These are phyloP conservation scores for Xylaria sp. DNA, from an alignment of 2,329 filamentous ascomycete genomes.

Conservation along the genomic window DNA sequence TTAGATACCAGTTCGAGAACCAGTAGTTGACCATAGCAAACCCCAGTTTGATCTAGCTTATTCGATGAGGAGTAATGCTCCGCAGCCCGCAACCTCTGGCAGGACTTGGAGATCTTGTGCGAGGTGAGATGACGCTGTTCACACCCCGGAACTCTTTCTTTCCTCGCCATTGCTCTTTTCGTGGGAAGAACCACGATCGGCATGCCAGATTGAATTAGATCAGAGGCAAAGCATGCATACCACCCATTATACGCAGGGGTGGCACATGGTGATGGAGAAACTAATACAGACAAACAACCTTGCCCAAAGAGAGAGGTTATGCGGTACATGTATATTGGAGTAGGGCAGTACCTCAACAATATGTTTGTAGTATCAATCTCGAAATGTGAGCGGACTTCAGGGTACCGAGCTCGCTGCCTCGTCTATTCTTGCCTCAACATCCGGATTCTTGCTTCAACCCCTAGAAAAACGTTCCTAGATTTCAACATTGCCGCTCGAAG, in stretches of 20 bases:
- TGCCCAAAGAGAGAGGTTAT: constrained; percentile 25
- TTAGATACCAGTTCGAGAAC: constrained; percentile 17
- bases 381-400: background rate
- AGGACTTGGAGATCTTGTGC: constrained; percentile 56
- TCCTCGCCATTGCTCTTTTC: constrained; percentile 12
- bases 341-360: background rate
- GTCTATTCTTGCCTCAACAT: background rate
- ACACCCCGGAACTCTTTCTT: constrained; percentile 32
- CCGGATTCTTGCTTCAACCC: background rate
- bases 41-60: constrained; percentile 21
- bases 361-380: background rate
- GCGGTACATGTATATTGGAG: constrained; percentile 20
- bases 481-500: background rate
- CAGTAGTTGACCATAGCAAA: constrained; percentile 6
- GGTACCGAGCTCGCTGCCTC: background rate
- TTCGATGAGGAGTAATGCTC: constrained; percentile 35
- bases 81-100: constrained; percentile 43
- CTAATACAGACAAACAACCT: constrained; percentile 21
- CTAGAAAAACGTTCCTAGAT: background rate
- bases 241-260: constrained; percentile 39
- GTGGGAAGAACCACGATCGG: constrained; percentile 22
- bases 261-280: constrained; percentile 40
- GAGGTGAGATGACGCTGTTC: constrained; percentile 54
- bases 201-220: constrained; percentile 32
- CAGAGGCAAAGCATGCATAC: constrained; percentile 33